Conservation (phyloP, 768 basidiomycete genomes). For the Hirschioporus abietinus region DNA sequence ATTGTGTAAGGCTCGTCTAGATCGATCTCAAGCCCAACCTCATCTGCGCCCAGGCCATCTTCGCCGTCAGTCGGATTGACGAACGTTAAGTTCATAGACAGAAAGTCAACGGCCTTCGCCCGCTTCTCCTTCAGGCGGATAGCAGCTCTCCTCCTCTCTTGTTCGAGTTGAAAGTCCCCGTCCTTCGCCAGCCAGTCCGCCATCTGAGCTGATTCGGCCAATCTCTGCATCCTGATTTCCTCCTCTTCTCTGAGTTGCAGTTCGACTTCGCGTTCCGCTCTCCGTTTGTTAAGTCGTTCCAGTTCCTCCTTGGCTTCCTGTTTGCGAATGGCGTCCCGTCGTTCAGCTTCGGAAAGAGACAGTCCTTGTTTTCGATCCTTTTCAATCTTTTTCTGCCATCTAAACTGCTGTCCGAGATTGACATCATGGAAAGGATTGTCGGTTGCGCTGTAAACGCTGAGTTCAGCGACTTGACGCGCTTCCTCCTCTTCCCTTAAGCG, state of each 20-base stretch:
- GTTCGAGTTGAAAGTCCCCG: constrained; percentile 94
- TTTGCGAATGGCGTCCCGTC: constrained; percentile 70
- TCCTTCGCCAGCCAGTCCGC: constrained; percentile 97
- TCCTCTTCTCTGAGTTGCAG: constrained; percentile 87
- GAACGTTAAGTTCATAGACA: constrained; percentile 94
- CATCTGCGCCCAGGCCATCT: constrained; percentile 68
- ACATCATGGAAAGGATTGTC: constrained; percentile 99
- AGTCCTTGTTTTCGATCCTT: constrained; percentile 90
- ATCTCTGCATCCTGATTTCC: constrained; percentile 78
- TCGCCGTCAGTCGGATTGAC: constrained; percentile 65
- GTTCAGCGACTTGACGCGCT: constrained; percentile 85
- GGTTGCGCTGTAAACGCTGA: constrained; percentile 92
- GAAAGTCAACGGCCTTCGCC: constrained; percentile 97
- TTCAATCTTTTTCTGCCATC: constrained; percentile 98
- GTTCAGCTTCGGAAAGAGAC: constrained; percentile 69
- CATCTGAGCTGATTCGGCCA: constrained; percentile 96
- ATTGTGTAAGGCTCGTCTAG: constrained; percentile 98
- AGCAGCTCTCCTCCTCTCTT: constrained; percentile 83
- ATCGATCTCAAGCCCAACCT: constrained; percentile 92
- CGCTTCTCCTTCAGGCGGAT: constrained; percentile 95
- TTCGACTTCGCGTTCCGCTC: constrained; percentile 92
- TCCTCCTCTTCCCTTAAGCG: constrained; percentile 82
- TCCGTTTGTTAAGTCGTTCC: constrained; percentile 81
- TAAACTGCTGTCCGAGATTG: constrained; percentile 93
- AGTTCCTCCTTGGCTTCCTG: constrained; percentile 95